These are phyloP conservation scores for Lasiosphaeria ovina DNA, from an alignment of 495 filamentous ascomycete genomes.

Conservation along the genomic window DNA sequence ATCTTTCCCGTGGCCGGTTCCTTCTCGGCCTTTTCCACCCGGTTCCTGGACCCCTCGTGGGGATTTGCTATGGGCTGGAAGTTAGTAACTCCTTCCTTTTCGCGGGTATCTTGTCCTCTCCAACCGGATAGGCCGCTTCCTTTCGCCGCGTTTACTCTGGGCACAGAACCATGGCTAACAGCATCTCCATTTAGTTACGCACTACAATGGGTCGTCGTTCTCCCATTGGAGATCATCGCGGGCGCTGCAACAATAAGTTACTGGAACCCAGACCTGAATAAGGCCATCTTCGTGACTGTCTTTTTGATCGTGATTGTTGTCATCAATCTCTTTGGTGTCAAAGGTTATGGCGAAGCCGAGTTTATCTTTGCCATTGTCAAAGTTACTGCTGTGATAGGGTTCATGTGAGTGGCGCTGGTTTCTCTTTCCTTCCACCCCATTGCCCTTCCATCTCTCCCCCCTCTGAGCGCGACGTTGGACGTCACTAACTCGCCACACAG, in stretches of 20 bases:
- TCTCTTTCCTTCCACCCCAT: neutral
- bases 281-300: conserved; percentile 79
- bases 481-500: conserved; percentile 32
- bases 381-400: conserved; percentile 79
- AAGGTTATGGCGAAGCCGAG: conserved; percentile 88
- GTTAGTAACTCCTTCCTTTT: conserved; percentile 29
- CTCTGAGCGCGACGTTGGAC: neutral
- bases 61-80: conserved; percentile 99
- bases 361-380: conserved; percentile 88
- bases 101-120: neutral
- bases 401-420: conserved; percentile 61
- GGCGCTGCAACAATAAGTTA: conserved; percentile 86
- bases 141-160: neutral
- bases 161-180: neutral
- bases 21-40: conserved; percentile 86
- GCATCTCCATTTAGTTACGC: conserved; percentile 62
- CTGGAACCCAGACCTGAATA: conserved; percentile 68
- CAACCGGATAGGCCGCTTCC: neutral
- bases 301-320: conserved; percentile 72
- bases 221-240: conserved; percentile 89
- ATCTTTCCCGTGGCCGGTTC: conserved; percentile 89
- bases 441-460: neutral
- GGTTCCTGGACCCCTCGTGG: conserved; percentile 93
- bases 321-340: conserved; percentile 85
- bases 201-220: conserved; percentile 86